Evolutionary conservation across 2,329 filamentous ascomycete genomes (phyloP).

Genomic region (Fusarium sp.): DNA sequence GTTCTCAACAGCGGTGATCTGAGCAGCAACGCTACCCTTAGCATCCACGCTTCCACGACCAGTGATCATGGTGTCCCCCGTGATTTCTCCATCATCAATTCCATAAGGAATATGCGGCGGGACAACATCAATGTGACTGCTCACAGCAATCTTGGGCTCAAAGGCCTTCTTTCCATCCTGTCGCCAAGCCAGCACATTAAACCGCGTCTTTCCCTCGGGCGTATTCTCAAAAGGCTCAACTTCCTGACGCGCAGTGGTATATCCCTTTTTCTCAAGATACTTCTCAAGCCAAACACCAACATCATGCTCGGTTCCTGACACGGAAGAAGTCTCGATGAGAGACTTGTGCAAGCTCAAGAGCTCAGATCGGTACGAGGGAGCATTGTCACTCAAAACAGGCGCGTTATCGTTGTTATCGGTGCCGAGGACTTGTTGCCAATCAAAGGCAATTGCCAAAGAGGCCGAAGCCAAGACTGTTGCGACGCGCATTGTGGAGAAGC

Average conservation of each 20-base stretch:
- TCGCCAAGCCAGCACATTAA: slow-evolving; percentile 81
- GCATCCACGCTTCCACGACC: slow-evolving; percentile 82
- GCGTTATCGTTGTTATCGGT: background rate
- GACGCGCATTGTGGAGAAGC: slow-evolving; percentile 28
- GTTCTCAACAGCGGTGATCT: slow-evolving; percentile 74
- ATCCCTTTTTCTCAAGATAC: slow-evolving; percentile 68
- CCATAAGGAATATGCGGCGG: slow-evolving; percentile 79
- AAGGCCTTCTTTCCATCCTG: slow-evolving; percentile 55
- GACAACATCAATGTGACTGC: slow-evolving; percentile 85
- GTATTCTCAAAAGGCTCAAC: slow-evolving; percentile 52
- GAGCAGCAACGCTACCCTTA: slow-evolving; percentile 77
- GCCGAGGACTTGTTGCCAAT: slow-evolving; percentile 26
- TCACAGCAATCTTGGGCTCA: slow-evolving; percentile 72
- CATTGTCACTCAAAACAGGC: slow-evolving; percentile 20
- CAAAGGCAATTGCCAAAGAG: slow-evolving; percentile 23
- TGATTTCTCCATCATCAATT: slow-evolving; percentile 61
- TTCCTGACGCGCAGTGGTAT: slow-evolving; percentile 57
- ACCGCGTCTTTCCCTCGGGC: slow-evolving; percentile 54
- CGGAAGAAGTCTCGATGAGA: slow-evolving; percentile 79
- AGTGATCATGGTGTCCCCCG: slow-evolving; percentile 66
- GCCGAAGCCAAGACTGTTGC: slow-evolving; percentile 26
- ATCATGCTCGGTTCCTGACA: slow-evolving; percentile 74
- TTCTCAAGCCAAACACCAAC: slow-evolving; percentile 76
- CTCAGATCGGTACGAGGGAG: slow-evolving; percentile 56
- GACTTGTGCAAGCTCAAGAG: slow-evolving; percentile 80